Conservation (phyloP, 352 stramenopile genomes). For the Hyaloperonospora arabidopsidis region DNA sequence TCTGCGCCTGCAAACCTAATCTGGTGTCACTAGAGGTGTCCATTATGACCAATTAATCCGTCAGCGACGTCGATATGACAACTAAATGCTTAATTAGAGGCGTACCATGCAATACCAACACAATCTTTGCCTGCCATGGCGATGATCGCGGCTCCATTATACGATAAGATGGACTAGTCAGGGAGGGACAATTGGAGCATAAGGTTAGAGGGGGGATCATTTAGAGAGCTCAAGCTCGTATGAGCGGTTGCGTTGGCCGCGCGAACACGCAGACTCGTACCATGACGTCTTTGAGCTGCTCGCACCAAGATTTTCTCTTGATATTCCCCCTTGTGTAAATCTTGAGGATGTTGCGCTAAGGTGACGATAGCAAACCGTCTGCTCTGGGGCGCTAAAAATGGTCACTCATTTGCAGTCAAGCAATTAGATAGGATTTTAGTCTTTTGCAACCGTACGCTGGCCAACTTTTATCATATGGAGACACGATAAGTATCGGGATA, state of each 20-base stretch:
- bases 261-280: not conserved
- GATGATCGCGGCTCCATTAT: constrained; percentile 98
- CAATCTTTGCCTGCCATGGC: constrained; percentile 99
- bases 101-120: constrained; percentile 94
- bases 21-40: constrained; percentile 84
- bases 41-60: no score
- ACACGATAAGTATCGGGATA: no score
- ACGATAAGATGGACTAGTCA: constrained; percentile 85
- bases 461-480: no score
- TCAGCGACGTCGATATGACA: no score
- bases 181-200: not conserved
- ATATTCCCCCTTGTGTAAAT: not conserved
- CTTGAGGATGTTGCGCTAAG: not conserved
- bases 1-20: constrained; percentile 94
- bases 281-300: not conserved
- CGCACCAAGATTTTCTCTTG: not conserved
- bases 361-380: not conserved
- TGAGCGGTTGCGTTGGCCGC: not conserved
- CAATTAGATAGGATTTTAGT: no score
- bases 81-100: not conserved
- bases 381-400: no score
- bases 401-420: no score
- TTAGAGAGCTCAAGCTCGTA: not conserved
- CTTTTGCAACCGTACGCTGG: no score
- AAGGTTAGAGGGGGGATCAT: not conserved